These are phyloP conservation scores for Pleoardoris graminearum DNA, from an alignment of 2,329 filamentous ascomycete species.

Conservation along the genomic window DNA sequence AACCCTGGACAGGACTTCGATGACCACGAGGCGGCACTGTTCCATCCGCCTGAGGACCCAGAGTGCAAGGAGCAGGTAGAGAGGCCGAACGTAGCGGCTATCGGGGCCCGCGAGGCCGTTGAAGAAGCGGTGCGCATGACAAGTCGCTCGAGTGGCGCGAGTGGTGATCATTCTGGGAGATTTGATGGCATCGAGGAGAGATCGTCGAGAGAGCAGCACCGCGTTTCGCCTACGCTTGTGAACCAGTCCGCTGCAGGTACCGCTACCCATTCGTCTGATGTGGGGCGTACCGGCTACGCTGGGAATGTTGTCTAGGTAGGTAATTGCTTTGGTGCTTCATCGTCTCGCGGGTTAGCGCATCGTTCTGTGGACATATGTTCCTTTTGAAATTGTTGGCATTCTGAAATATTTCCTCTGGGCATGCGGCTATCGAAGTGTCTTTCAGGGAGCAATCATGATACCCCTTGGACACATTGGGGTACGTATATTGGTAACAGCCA, in stretches of 20 bases:
- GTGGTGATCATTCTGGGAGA: background rate
- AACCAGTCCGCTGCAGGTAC: background rate
- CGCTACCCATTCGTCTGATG: background rate
- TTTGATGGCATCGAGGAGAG: conserved; percentile 17
- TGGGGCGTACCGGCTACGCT: background rate
- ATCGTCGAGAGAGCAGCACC: conserved; percentile 6
- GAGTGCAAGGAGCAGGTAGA: conserved; percentile 30
- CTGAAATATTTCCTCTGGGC: too few relatives aligned
- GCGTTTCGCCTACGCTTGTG: background rate
- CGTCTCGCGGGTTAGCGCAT: too few relatives aligned
- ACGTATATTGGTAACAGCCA: too few relatives aligned
- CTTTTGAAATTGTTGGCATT: too few relatives aligned
- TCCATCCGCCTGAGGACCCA: conserved; percentile 35
- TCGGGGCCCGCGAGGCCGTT: conserved; percentile 28
- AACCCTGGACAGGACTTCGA: conserved; percentile 48
- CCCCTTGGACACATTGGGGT: too few relatives aligned
- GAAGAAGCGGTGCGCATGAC: conserved; percentile 27
- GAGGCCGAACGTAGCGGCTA: conserved; percentile 37
- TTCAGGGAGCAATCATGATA: too few relatives aligned
- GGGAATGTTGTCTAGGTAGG: background rate
- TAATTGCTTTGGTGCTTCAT: too few relatives aligned
- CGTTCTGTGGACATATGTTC: too few relatives aligned
- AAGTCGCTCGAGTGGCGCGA: conserved; percentile 8
- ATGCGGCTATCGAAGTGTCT: too few relatives aligned
- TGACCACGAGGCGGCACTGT: conserved; percentile 40